Base-by-base conservation (phyloP, 176 grass and related monocot genomes). In the Bolboschoenus planiculmis region DNA sequence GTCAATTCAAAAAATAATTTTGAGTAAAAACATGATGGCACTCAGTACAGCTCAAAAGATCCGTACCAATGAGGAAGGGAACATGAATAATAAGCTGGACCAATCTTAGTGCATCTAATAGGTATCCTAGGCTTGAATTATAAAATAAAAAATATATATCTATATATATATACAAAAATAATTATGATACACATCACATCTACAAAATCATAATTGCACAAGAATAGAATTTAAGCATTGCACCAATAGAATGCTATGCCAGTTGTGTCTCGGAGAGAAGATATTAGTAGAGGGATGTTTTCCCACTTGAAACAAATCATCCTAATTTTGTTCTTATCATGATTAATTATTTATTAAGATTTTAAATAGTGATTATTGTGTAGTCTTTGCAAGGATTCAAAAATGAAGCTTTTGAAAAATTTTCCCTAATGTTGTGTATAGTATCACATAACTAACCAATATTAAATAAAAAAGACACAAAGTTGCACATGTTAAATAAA, bases 11-110 rank as follows among this genome's bases (percentile, higher is more conserved):
- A 75, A 75, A 26, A 30, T 30, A 27, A 75, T 75, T 30, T 75
- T 16, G 37, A 29, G 48, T 37, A 26, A 31, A 76, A 76, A 76
- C 13, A 76, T 76, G 44, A 76, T 76, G 43, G 44, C 21, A 80
- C 21, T 11, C 33, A 48, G 40, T 82, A 65, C 83, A 84, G 64
- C 83, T 84, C 70, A 84, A 84, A 84, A 84, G 70, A 84, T 60
- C 43, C 70, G 37, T 30, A 55, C 26, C n/a, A n/a, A n/a, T 33
- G 3, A 59, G 48, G 31, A 53, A 29, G 30, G 27, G 83, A 31
- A 77, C 83, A 54, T 59, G 64, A 60, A 27, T 56, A 59, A 27
- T 39, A 29, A 43, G 48, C 83, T 50, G 54, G 70, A 77, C 66
- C 70, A 61, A 84, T 44, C 70, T 56, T 39, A 58, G 4, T 64